Evolutionary conservation across 2,329 filamentous ascomycete species (phyloP), one percentile per base, ranked within the genome.

Genomic region (Pleomassaria siparia): DNA sequence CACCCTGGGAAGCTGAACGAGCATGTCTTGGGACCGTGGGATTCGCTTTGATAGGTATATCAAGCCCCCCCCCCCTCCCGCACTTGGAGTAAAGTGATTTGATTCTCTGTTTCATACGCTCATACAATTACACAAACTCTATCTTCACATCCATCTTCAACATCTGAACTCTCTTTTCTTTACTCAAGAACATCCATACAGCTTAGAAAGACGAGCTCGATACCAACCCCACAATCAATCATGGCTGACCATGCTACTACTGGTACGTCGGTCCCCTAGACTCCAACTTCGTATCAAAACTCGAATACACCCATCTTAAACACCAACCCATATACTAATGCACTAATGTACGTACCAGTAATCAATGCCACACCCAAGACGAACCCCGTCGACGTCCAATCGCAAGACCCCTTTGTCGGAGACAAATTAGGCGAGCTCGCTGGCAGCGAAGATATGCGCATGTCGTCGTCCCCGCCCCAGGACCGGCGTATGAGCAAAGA

Each of bases 401-500:
- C 52, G 21, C 21, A 53, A 43, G 59, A 61, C 40, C 59, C 61
- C 15, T 64, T 62, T 48, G 53, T 37, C 22, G 49, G 39, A 39
- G 55, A 59, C 50, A 64, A 60, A 40, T 50, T 64, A 26, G 46
- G 39, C 36, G 53, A 61, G 36, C 40, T 62, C 15, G 49, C 58
- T 32, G 56, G 57, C 47, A 42, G 16, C 43, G 54, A 62, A 28
- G 56, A 60, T 39, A 61, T 61, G 58, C 35, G 47, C 20, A 36
- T 62, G 29, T 49, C 51, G 6, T 41, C 46, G 1, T 56, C 49
- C 16, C 48, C 59, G 36, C 43, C 48, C 13, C 46, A 47, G 22
- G 62, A 69, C 49, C 67, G 70, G 40, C 66, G 70, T 20, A 57
- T 63, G 62, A 72, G 71, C 57, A 55, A 50, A 40, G 83, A 61